These are phyloP conservation scores for Lathyrus oleraceus DNA, from an alignment of 306 rosid genomes.

Conservation along the genomic window DNA sequence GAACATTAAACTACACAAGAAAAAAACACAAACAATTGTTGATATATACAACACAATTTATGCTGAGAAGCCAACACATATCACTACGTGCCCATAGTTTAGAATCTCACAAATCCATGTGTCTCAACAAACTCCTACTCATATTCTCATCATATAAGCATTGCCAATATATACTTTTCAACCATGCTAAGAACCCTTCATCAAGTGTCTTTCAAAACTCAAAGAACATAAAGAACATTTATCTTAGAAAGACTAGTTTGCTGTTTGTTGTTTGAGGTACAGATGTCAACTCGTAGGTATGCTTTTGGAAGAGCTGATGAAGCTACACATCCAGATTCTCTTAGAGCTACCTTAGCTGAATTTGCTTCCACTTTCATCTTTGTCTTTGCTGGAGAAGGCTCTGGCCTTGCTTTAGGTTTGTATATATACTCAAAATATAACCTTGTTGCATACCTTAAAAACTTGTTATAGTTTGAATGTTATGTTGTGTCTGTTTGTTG, in stretches of 20 bases:
- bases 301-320: conserved; percentile 83
- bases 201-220: not conserved
- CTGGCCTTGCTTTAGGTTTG: conserved; percentile 78
- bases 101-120: conserved; percentile 46
- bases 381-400: conserved; percentile 97
- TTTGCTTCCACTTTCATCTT: conserved; percentile 78
- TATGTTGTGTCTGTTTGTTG: conserved; percentile 29
- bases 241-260: conserved; percentile 5
- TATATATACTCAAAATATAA: conserved; percentile 15
- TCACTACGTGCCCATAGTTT: conserved; percentile 46
- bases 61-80: conserved; percentile 34
- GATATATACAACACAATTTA: conserved; percentile 27
- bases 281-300: conserved; percentile 70
- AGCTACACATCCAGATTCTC: conserved; percentile 89
- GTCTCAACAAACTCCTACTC: conserved; percentile 43
- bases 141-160: conserved; percentile 44
- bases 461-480: not conserved
- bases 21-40: conserved; percentile 4
- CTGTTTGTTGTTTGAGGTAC: not conserved
- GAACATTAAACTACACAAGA: conserved; percentile 7
- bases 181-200: conserved; percentile 54
- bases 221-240: not conserved
- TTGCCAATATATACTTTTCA: conserved; percentile 51
- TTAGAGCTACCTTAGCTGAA: conserved; percentile 88
- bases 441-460: not conserved